Evolutionary conservation across 1,139 yeast species (phyloP), one percentile per base, ranked within the genome.

Genomic region (Dujonia santamariae): DNA sequence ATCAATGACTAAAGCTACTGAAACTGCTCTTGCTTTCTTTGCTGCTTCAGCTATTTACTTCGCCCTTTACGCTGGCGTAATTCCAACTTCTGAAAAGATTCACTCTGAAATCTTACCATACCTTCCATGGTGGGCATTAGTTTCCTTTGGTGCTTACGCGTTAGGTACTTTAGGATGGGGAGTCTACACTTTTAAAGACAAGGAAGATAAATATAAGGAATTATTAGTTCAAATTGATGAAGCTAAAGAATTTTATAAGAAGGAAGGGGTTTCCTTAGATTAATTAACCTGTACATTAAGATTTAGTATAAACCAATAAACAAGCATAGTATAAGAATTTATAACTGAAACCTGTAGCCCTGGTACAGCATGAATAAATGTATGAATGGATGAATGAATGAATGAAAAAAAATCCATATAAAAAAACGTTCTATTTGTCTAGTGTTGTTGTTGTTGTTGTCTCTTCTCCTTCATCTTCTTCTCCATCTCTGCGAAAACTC

Each of bases 401-500:
- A n/a, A n/a, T n/a, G n/a, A n/a, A n/a, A n/a, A 24, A 30, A 18
- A 24, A 30, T 28, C 18, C 30, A 28, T 19, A 29, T 29, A 25
- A 22, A 34, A 29, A 27, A 22, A 18, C 30, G 13, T 30, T 24
- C 24, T 15, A 18, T 19, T n/a, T 9, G 30, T 20, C 13, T 19
- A 23, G 25, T 8, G 32, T 25, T 29, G 32, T n/a, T 29, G 26
- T 20, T 20, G 26, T 7, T 25, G 32, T 32, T 39, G 38, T 37
- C 41, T 44, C 43, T 61, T 68, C 34, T 63, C 61, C 44, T 79
- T 79, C 51, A 83, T 61, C 49, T 67, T 68, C 62, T 79, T 77
- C 56, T 90, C 97, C 35, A 86, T 77, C 49, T 84, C 84, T 3
- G 95, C 87, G 64, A 90, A 90, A 3, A 79, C 96, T 40, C 77